A percentile compares a stretch with the other conserved stretches of the same genome.
Evolutionary conservation across 2,329 filamentous ascomycete species (phyloP).

Genomic region (Cryphonectria parasitica): DNA sequence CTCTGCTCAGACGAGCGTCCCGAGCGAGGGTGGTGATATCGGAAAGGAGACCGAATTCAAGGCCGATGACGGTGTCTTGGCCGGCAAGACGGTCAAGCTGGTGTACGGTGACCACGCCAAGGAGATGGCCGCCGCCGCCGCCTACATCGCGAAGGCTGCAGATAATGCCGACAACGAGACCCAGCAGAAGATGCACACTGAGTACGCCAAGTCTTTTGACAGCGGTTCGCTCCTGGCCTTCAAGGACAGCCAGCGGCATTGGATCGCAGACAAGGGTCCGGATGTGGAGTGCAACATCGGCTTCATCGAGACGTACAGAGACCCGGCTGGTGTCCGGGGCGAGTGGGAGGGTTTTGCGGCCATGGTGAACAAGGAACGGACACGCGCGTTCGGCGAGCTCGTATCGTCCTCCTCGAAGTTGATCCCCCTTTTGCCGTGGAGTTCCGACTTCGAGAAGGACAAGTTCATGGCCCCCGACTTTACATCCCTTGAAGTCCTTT

Average conservation of each 20-base stretch:
- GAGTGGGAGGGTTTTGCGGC: conserved; percentile 88
- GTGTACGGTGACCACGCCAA: conserved; percentile 75
- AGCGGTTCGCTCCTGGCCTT: conserved; percentile 75
- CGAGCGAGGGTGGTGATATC: conserved; percentile 67
- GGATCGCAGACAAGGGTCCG: conserved; percentile 83
- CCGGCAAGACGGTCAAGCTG: conserved; percentile 70
- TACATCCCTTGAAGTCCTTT: conserved; percentile 88
- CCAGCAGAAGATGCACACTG: conserved; percentile 72
- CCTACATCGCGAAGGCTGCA: conserved; percentile 69
- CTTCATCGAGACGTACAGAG: conserved; percentile 85
- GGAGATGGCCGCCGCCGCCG: conserved; percentile 71
- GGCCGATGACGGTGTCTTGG: conserved; percentile 60
- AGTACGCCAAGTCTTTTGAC: conserved; percentile 76
- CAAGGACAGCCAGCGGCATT: conserved; percentile 78
- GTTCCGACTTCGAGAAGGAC: conserved; percentile 89
- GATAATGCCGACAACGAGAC: conserved; percentile 73
- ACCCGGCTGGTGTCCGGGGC: conserved; percentile 78
- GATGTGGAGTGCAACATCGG: conserved; percentile 81
- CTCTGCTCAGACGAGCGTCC: conserved; percentile 65
- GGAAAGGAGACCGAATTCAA: conserved; percentile 66
- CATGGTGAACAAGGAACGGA: conserved; percentile 87
- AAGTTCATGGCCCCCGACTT: conserved; percentile 95
- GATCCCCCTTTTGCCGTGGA: conserved; percentile 90
- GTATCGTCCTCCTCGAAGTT: conserved; percentile 80
- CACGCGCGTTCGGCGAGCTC: conserved; percentile 81